These are phyloP conservation scores for Posidonia australis DNA, from an alignment of 106 monocot genomes.

Conservation along the genomic window DNA sequence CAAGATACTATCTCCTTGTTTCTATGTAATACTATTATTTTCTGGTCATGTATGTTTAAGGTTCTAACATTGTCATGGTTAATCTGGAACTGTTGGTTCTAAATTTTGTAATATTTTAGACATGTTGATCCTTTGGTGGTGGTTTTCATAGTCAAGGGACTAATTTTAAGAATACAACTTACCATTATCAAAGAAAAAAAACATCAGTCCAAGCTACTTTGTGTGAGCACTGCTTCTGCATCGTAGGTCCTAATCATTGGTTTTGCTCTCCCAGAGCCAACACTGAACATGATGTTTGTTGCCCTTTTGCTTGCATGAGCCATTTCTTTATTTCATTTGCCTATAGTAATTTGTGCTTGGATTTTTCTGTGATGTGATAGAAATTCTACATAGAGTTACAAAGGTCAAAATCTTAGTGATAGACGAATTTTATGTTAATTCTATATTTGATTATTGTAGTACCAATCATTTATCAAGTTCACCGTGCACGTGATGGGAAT, in stretches of 20 bases:
- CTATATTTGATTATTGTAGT: slow-evolving; percentile 24
- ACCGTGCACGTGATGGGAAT: slow-evolving; percentile 80
- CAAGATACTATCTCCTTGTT: too few relatives aligned
- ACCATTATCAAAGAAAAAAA: too few relatives aligned
- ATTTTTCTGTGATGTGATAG: neutral
- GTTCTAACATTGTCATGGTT: too few relatives aligned
- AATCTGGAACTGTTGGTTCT: too few relatives aligned
- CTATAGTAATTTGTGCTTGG: neutral
- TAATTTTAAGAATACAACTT: too few relatives aligned
- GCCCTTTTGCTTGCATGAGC: neutral
- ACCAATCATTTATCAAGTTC: slow-evolving; percentile 91
- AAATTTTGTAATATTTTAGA: too few relatives aligned
- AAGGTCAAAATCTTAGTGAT: neutral
- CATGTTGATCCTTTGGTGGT: too few relatives aligned
- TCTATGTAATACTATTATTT: too few relatives aligned
- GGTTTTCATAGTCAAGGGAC: too few relatives aligned
- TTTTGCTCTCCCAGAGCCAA: neutral
- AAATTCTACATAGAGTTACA: neutral
- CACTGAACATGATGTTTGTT: neutral
- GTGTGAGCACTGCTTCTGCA: neutral
- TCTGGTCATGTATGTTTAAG: too few relatives aligned
- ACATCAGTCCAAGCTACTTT: too few relatives aligned
- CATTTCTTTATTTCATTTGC: neutral
- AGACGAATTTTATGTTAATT: neutral
- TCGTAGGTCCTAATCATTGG: neutral